Evolutionary conservation across 768 basidiomycete species (phyloP), one percentile per base, ranked within the genome.

Genomic region (Trametes sanguinea): DNA sequence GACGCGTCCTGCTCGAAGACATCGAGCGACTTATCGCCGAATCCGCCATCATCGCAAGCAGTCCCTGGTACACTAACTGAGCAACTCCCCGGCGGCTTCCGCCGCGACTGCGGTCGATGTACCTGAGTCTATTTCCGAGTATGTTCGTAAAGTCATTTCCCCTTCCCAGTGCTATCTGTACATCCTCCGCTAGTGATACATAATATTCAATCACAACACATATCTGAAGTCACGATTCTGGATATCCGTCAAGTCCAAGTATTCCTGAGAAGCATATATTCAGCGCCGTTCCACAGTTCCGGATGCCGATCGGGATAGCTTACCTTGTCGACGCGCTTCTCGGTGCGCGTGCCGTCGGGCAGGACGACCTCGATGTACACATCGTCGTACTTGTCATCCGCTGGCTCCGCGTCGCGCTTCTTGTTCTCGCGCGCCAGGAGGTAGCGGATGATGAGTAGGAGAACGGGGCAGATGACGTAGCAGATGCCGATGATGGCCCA

Each of bases 401-500:
- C 65, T 0, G 81, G 79, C 65, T 88, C 86, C 17, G 73, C 68
- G 61, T 92, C 88, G 3, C 91, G 80, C 11, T 80, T 77, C 54
- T 77, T 81, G 69, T 92, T 92, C 76, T 92, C 88, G 39, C 76
- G 72, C 3, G 75, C 69, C 42, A 92, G 80, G 32, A 85, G 44
- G 57, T 66, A 74, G 22, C 88, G 84, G 60, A 92, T 83, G 40
- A 70, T 29, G 27, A 85, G 75, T 14, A 82, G 53, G 65, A 82
- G 55, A 11, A 75, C 32, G 47, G 87, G 85, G 72, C 86, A 86
- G 33, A 71, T 61, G 10, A 76, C 62, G 69, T 87, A 86, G 73
- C 87, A 88, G 54, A 85, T 70, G 2, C 87, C 84, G 57, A 92
- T 92, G 66, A 92, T 80, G 54, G 81, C 82, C 91, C 92, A 93